A percentile compares a stretch with the other conserved stretches of the same genome.
These are phyloP conservation scores for Pestalotiopsis fici DNA, from an alignment of 2,329 filamentous ascomycete genomes.

Conservation along the genomic window DNA sequence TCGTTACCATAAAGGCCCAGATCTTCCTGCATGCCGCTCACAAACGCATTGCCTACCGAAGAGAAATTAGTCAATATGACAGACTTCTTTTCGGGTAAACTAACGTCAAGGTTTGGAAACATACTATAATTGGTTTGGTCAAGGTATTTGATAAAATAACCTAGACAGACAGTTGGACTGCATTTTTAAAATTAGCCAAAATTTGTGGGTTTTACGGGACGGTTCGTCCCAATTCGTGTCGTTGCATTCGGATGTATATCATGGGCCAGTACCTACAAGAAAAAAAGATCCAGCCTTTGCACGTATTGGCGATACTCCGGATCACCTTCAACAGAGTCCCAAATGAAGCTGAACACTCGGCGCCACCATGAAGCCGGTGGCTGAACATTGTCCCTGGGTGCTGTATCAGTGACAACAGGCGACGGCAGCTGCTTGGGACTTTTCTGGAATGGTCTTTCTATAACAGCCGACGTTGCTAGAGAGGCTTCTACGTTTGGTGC, in stretches of 20 bases:
- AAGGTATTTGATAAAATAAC: conserved; percentile 24
- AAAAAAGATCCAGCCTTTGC: conserved; percentile 2
- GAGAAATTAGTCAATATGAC: neutral
- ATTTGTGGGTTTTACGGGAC: too few species aligned
- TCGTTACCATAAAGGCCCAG: conserved; percentile 6
- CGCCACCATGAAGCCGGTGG: neutral
- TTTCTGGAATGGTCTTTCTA: too few species aligned
- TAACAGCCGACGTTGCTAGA: too few species aligned
- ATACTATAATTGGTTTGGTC: conserved; percentile 16
- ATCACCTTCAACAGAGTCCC: conserved; percentile 6
- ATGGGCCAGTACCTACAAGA: conserved; percentile 5
- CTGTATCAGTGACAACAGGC: too few species aligned
- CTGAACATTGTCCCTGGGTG: neutral
- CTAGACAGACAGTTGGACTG: conserved; percentile 13
- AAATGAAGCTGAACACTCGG: neutral
- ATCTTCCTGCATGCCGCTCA: conserved; percentile 33
- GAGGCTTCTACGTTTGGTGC: too few species aligned
- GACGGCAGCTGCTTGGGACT: too few species aligned
- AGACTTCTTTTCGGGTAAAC: too few species aligned
- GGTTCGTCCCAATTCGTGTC: too few species aligned
- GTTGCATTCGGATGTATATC: too few species aligned
- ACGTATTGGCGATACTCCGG: conserved; percentile 2
- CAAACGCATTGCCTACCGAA: conserved; percentile 23
- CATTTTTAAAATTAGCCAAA: too few species aligned
- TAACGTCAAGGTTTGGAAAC: too few species aligned